phyloP scores from a whole-genome alignment of 2,329 filamentous ascomycete species.

The Cercospora beticola region DNA sequence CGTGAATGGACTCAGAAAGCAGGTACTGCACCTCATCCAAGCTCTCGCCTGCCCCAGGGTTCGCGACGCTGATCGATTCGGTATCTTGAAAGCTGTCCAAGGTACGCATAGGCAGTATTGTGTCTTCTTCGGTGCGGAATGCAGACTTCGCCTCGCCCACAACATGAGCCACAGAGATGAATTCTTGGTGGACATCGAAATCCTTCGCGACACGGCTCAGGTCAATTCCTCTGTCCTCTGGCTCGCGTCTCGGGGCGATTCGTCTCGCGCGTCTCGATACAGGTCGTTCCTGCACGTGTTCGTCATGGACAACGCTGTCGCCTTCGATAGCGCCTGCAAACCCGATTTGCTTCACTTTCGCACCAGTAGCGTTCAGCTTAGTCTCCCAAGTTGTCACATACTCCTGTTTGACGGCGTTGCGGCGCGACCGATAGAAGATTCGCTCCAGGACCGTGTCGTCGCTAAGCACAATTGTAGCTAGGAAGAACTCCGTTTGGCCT shows the following conservation, averaged over 20 bases:
- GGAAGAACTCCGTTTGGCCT: neutral
- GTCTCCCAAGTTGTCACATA: neutral
- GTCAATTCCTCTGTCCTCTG: neutral
- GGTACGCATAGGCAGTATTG: slow-evolving; percentile 14
- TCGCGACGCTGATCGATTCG: neutral
- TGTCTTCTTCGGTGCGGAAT: slow-evolving; percentile 26
- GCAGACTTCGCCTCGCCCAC: slow-evolving; percentile 32
- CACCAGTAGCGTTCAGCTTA: neutral
- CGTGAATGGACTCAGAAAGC: neutral
- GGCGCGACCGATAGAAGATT: neutral
- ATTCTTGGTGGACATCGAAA: neutral
- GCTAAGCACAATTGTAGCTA: neutral
- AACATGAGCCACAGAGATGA: neutral
- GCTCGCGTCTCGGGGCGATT: neutral
- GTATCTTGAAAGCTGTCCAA: slow-evolving; percentile 6
- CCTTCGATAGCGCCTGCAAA: neutral
- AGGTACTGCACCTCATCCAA: neutral
- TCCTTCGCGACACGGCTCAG: neutral
- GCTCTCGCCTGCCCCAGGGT: neutral
- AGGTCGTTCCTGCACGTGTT: neutral
- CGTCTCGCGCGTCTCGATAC: neutral
- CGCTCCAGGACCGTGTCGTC: neutral
- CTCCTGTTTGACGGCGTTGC: neutral
- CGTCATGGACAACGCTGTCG: neutral
- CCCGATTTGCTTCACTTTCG: neutral